These are phyloP conservation scores for Solanum corneliomulleri DNA, from an alignment of 257 asterid genomes.

Conservation along the genomic window DNA sequence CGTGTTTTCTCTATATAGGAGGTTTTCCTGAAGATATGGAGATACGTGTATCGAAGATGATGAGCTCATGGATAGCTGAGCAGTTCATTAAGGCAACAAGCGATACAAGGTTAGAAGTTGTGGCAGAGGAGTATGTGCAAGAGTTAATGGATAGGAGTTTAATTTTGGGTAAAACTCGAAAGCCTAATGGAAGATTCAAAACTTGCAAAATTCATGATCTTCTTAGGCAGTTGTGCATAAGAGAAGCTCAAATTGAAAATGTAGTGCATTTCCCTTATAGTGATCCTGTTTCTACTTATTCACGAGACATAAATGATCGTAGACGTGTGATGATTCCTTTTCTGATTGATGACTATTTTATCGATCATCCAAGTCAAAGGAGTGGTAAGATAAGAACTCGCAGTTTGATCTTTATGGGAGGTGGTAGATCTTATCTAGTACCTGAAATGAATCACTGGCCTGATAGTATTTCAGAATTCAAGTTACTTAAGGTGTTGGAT, in stretches of 20 bases:
- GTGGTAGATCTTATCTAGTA: not conserved
- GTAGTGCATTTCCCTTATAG: not conserved
- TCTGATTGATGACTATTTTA: not conserved
- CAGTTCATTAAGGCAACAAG: not conserved
- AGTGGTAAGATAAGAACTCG: not conserved
- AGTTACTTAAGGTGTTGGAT: not conserved
- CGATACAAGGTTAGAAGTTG: not conserved
- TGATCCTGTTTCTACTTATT: not conserved
- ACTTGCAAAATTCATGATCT: constrained; percentile 7
- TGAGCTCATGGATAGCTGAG: constrained; percentile 3
- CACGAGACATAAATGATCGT: not conserved
- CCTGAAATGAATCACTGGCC: not conserved
- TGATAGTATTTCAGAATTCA: not conserved
- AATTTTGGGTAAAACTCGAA: not conserved
- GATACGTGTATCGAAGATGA: not conserved
- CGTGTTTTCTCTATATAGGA: constrained; percentile 4
- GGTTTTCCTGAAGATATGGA: not conserved
- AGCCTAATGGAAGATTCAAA: not conserved
- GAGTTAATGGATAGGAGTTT: constrained; percentile 6
- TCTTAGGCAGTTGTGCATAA: not conserved
- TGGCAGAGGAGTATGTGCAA: not conserved
- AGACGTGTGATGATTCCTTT: not conserved
- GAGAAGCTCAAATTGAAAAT: not conserved
- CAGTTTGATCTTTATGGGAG: not conserved
- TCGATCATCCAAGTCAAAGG: not conserved